Conservation (phyloP, 768 basidiomycete genomes). For the Leccinum boreale region DNA sequence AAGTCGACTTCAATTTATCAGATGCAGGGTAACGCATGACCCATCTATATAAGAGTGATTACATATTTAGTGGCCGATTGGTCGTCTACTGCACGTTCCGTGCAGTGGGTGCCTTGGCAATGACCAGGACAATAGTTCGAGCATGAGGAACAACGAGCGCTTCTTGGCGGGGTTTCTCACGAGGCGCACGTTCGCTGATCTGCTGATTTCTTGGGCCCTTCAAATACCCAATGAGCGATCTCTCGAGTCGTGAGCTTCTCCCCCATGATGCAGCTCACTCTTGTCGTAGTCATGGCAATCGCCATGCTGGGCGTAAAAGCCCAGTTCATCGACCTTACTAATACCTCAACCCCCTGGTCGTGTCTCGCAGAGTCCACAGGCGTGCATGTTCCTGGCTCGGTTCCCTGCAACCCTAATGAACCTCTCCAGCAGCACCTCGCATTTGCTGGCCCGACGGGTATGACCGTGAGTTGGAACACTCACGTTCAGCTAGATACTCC, state of each 20-base stretch:
- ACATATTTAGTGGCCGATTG: background rate
- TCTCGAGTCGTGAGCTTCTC: background rate
- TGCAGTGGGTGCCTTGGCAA: no score
- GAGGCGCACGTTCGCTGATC: background rate
- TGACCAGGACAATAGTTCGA: background rate
- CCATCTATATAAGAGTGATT: background rate
- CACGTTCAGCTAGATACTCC: constrained; percentile 17
- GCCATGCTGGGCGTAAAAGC: constrained; percentile 12
- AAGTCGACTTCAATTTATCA: no score
- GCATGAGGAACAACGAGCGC: background rate
- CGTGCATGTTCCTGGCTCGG: constrained; percentile 25
- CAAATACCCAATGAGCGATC: background rate
- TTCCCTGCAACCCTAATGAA: constrained; percentile 28
- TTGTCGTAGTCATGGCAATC: background rate
- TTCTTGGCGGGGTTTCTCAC: background rate
- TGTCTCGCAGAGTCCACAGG: constrained; percentile 28
- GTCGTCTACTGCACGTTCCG: background rate
- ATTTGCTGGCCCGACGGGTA: constrained; percentile 23
- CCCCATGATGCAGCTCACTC: constrained; percentile 4
- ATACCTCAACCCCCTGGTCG: constrained; percentile 11
- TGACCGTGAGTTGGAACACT: constrained; percentile 29
- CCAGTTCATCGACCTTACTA: constrained; percentile 17
- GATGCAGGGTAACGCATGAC: no score
- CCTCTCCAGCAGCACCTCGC: constrained; percentile 27
- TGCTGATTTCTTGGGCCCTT: background rate